These are phyloP conservation scores for Vicia villosa DNA, from an alignment of 306 rosid genomes.

Conservation along the genomic window DNA sequence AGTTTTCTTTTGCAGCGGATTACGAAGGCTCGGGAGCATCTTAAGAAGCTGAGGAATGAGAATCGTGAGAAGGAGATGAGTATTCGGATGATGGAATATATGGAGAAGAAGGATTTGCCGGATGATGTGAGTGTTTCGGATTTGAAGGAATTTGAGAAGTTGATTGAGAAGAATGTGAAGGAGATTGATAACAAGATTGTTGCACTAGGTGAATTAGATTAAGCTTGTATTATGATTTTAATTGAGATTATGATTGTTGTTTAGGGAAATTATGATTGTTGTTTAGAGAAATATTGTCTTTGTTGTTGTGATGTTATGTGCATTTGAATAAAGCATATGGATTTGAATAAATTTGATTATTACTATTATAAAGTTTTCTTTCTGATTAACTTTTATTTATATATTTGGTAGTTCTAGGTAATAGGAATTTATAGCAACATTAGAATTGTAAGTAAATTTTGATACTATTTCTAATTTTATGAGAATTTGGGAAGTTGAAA, in stretches of 20 bases:
- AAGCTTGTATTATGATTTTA: not conserved
- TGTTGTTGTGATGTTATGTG: not conserved
- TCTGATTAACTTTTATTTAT: not conserved
- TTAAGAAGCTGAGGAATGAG: constrained; percentile 23
- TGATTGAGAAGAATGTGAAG: constrained; percentile 37
- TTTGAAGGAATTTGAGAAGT: constrained; percentile 39
- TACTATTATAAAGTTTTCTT: not conserved
- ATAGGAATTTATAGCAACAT: not conserved
- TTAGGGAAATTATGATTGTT: too few relatives aligned
- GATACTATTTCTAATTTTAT: not conserved
- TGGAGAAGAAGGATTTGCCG: constrained; percentile 31
- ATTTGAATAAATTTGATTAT: not conserved
- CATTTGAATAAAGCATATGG: not conserved
- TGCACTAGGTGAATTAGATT: not conserved
- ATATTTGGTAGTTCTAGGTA: not conserved
- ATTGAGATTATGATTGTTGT: too few relatives aligned
- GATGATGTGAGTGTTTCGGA: constrained; percentile 23
- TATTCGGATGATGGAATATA: constrained; percentile 30
- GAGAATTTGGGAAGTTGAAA: not conserved
- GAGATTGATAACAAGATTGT: constrained; percentile 22
- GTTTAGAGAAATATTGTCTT: too few relatives aligned
- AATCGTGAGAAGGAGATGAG: constrained; percentile 32
- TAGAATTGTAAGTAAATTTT: not conserved
- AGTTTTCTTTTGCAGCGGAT: constrained; percentile 35
- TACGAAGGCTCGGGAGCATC: constrained; percentile 25